phyloP scores from a whole-genome alignment of 2,329 filamentous ascomycete species.

The Diaporthe sp. region DNA sequence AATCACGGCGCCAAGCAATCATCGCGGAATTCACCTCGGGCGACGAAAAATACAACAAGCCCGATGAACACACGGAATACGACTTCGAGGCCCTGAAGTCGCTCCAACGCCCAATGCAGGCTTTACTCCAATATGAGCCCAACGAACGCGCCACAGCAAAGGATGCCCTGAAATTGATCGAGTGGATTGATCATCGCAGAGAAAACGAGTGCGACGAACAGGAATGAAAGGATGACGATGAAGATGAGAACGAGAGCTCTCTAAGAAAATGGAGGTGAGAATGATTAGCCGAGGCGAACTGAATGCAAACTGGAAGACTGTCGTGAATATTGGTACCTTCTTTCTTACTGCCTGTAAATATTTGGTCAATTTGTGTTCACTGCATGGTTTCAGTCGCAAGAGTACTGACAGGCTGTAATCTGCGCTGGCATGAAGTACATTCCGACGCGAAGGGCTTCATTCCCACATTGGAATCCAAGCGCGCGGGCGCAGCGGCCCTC shows the following conservation, averaged over 20 bases:
- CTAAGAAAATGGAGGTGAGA: background rate
- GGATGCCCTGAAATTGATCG: background rate
- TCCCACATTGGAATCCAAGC: too few relatives aligned
- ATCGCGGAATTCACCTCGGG: background rate
- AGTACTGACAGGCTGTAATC: too few relatives aligned
- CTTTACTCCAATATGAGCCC: background rate
- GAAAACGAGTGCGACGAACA: background rate
- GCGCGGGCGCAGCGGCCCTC: too few relatives aligned
- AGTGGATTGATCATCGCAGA: constrained; percentile 8
- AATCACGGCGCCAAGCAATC: background rate
- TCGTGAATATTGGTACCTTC: too few relatives aligned
- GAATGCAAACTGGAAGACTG: too few relatives aligned
- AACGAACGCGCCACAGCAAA: background rate
- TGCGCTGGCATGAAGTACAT: too few relatives aligned
- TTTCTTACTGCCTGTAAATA: too few relatives aligned
- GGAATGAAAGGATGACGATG: background rate
- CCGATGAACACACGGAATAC: background rate
- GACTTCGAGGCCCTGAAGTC: background rate
- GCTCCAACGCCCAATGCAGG: background rate
- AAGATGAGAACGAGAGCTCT: background rate
- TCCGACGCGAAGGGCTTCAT: too few relatives aligned
- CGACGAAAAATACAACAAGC: background rate
- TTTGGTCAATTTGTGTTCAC: too few relatives aligned
- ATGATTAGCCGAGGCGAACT: too few relatives aligned
- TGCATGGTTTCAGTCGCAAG: too few relatives aligned